phyloP scores from a whole-genome alignment of 129 eudicot species.

The Helichrysum umbraculigerum region DNA sequence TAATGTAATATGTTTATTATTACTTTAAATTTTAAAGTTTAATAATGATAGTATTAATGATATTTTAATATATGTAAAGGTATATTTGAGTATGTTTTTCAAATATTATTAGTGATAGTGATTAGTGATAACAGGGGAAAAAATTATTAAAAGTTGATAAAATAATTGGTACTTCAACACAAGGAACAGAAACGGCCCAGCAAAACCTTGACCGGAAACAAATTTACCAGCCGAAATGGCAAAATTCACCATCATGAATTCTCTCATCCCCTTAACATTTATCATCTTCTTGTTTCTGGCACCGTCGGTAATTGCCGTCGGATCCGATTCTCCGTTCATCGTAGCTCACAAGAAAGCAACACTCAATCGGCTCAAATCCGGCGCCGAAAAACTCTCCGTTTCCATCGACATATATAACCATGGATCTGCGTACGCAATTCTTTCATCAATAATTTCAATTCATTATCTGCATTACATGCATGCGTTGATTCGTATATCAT shows the following conservation, averaged over 20 bases:
- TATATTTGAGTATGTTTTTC: too few relatives aligned
- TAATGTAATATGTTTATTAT: too few relatives aligned
- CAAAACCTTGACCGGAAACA: too few relatives aligned
- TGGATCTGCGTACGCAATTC: constrained; percentile 66
- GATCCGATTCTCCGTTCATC: constrained; percentile 74
- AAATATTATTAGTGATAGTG: too few relatives aligned
- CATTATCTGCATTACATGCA: not conserved
- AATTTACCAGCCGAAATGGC: too few relatives aligned
- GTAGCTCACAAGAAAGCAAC: constrained; percentile 92
- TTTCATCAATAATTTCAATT: not conserved
- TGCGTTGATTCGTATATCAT: not conserved
- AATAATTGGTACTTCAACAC: too few relatives aligned
- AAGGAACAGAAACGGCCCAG: too few relatives aligned
- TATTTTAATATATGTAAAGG: too few relatives aligned
- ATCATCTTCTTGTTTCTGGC: constrained; percentile 30
- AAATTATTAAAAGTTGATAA: too few relatives aligned
- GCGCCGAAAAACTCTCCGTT: constrained; percentile 68
- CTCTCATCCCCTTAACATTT: constrained; percentile 31
- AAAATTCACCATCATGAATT: constrained; percentile 20
- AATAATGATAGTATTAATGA: too few relatives aligned
- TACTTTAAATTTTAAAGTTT: too few relatives aligned
- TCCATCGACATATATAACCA: constrained; percentile 75
- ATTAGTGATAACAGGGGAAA: too few relatives aligned
- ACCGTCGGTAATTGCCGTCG: constrained; percentile 34
- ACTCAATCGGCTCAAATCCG: constrained; percentile 72